Base-by-base conservation (phyloP, 805 yeast species). In the Candida silvatica region DNA sequence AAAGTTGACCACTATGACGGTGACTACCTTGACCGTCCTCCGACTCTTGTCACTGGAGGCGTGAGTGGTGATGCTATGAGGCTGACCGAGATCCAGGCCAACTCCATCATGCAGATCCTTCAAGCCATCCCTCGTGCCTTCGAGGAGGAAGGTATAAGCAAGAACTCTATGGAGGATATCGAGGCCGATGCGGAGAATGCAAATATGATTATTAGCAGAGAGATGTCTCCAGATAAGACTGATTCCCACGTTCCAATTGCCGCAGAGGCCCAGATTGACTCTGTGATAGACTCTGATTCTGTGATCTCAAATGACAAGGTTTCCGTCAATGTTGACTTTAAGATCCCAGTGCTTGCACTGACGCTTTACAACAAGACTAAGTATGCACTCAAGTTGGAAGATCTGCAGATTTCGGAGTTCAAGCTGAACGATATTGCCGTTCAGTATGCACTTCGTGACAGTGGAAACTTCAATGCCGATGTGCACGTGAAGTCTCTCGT, bases 61-160 rank as follows among this genome's bases (percentile, higher is more conserved):
- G 65, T 83, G 44, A 72, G 80, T 1, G 80, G 82, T 7, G 64
- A 80, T 11, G 71, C 74, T 29, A 63, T 84, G 43, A 64, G 69
- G 20, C 54, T 86, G 38, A 81, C 94, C 0, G 95, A 88, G 46
- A 53, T 73, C 23, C 97, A 88, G 52, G 59, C 80, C 20, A 59
- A 64, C 12, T 77, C 73, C 44, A 48, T 86, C 30, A 47, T 74
- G 46, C 58, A 67, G n/a, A 58, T 86, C 32, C 59, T 71, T 2
- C 72, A 69, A 31, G 66, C 76, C 6, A 53, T 86, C 1, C 64
- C 80, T 0, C 56, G 65, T 15, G 80, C 80, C 0, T 69, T 83
- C 35, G 56, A 64, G 12, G 60, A 60, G 3, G 55, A 61, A 9
- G 48, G 59, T 5, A 72, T 69, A 6, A 67, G 66, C 3, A 49